phyloP scores from a whole-genome alignment of 441 rosid genomes.

The Syzygium malaccense region DNA sequence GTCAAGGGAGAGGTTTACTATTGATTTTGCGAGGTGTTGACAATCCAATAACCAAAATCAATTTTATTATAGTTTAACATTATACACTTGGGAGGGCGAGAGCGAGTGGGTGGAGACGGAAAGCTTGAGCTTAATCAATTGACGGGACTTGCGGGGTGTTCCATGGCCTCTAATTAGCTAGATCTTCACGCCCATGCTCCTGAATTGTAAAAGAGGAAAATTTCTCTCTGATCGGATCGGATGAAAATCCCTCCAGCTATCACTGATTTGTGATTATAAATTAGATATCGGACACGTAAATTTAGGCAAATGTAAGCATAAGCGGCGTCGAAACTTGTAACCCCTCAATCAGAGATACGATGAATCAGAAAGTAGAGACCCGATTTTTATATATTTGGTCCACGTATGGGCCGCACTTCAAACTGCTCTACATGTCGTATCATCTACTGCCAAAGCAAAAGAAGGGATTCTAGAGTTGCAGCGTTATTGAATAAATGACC shows the following conservation, averaged over 20 bases:
- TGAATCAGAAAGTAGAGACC: background rate
- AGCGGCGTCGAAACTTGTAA: background rate
- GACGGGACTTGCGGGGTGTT: background rate
- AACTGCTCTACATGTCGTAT: background rate
- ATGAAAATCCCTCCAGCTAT: background rate
- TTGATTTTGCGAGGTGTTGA: background rate
- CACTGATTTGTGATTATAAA: background rate
- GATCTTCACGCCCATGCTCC: background rate
- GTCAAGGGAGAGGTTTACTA: background rate
- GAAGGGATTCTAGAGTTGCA: background rate
- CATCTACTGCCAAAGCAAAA: background rate
- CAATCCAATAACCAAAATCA: background rate
- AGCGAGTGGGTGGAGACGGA: background rate
- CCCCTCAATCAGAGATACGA: background rate
- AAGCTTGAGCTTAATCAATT: background rate
- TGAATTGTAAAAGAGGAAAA: background rate
- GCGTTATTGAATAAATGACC: background rate
- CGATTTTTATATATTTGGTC: background rate
- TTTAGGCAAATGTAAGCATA: background rate
- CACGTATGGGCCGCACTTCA: rapidly evolving
- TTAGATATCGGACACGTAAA: background rate
- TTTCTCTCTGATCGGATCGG: background rate
- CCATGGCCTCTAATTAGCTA: background rate
- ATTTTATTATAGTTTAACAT: background rate
- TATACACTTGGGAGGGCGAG: background rate